Evolutionary conservation across 2,329 filamentous ascomycete genomes (phyloP).

Genomic region (Hymenoscyphus linearis): DNA sequence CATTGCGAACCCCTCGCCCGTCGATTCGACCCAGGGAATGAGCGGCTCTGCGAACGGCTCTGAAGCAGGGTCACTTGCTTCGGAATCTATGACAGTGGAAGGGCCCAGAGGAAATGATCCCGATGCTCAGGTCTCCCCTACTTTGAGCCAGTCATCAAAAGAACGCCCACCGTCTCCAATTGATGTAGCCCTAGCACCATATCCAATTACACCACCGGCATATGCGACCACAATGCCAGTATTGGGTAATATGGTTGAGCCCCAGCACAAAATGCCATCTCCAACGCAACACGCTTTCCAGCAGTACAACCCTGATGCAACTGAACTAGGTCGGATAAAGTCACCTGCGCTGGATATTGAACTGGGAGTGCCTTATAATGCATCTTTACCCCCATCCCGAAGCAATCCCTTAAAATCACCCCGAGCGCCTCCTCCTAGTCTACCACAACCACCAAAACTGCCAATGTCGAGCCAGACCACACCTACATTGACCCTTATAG

Average conservation of each 20-base stretch:
- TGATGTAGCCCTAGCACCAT: constrained; percentile 53
- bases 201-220: constrained; percentile 60
- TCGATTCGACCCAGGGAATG: constrained; percentile 27
- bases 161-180: constrained; percentile 48
- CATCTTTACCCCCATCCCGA: constrained; percentile 51
- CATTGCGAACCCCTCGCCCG: constrained; percentile 29
- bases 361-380: constrained; percentile 43
- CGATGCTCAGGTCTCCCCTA: constrained; percentile 25
- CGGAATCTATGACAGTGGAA: constrained; percentile 13
- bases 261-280: constrained; percentile 54
- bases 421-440: constrained; percentile 26
- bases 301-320: constrained; percentile 42
- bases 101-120: constrained; percentile 16
- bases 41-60: constrained; percentile 22
- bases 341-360: constrained; percentile 37
- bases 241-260: constrained; percentile 42
- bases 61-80: constrained; percentile 25
- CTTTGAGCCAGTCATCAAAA: constrained; percentile 20
- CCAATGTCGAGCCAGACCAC: constrained; percentile 19
- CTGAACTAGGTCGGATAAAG: constrained; percentile 41
- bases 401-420: constrained; percentile 42
- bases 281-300: constrained; percentile 54
- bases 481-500: constrained; percentile 35
- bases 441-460: constrained; percentile 24
- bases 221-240: constrained; percentile 34